Conservation (phyloP, 306 rosid species). For the Hippophae rhamnoides region DNA sequence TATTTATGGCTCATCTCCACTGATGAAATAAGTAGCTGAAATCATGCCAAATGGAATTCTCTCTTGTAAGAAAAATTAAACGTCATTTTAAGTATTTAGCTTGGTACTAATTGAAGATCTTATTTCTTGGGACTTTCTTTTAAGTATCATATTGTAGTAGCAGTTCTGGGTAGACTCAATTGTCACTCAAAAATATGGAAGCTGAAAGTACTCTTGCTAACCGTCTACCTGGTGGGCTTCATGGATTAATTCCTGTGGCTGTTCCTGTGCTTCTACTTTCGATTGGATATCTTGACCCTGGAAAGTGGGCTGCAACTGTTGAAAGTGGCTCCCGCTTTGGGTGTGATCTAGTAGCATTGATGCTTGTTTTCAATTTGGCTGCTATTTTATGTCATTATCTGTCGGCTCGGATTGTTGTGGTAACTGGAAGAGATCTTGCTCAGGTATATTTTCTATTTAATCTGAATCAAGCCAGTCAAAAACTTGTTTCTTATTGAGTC, state of each 20-base stretch:
- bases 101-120: slow-evolving; percentile 17
- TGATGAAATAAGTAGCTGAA: slow-evolving; percentile 16
- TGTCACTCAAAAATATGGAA: slow-evolving; percentile 42
- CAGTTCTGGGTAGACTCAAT: slow-evolving; percentile 19
- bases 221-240: slow-evolving; percentile 26
- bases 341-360: slow-evolving; percentile 51
- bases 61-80: slow-evolving; percentile 11
- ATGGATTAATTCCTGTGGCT: slow-evolving; percentile 49
- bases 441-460: slow-evolving; percentile 46
- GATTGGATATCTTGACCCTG: slow-evolving; percentile 87
- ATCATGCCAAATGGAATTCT: slow-evolving; percentile 10
- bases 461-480: too few species aligned
- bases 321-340: slow-evolving; percentile 91
- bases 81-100: slow-evolving; percentile 13
- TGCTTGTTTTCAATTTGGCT: slow-evolving; percentile 69
- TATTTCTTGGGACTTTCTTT: slow-evolving; percentile 22
- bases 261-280: slow-evolving; percentile 68
- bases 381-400: slow-evolving; percentile 83
- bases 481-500: not conserved
- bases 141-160: slow-evolving; percentile 15
- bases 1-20: slow-evolving; percentile 6
- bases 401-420: slow-evolving; percentile 72
- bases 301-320: slow-evolving; percentile 80
- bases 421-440: slow-evolving; percentile 81
- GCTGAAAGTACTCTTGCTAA: slow-evolving; percentile 22